Percentiles rank a stretch among this genome's conserved stretches.
Evolutionary conservation across 139 green algal species (phyloP).

Genomic region (Bryopsis sp.): DNA sequence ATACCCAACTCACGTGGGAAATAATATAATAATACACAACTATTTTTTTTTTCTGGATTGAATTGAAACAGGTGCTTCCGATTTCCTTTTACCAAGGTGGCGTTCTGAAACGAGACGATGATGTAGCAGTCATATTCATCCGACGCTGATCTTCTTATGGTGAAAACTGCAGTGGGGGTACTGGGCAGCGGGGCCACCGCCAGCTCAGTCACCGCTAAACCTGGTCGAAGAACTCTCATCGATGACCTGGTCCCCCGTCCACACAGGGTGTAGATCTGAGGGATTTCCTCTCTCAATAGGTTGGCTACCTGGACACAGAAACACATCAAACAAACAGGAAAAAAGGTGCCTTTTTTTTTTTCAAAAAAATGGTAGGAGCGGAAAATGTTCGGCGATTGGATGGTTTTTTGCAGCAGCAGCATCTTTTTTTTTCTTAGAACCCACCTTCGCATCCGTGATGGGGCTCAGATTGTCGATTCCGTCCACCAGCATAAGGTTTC

Average conservation of each 20-base stretch:
- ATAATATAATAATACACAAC: too few relatives aligned
- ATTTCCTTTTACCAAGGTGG: conserved; percentile 71
- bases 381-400: too few relatives aligned
- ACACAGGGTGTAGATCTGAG: conserved; percentile 85
- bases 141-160: conserved; percentile 42
- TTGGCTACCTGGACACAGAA: conserved; percentile 56
- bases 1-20: too few relatives aligned
- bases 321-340: conserved; percentile 17
- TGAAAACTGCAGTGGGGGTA: conserved; percentile 55
- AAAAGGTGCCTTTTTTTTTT: conserved; percentile 1
- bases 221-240: conserved; percentile 82
- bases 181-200: conserved; percentile 79
- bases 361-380: too few relatives aligned
- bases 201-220: conserved; percentile 85
- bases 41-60: too few relatives aligned
- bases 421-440: neutral
- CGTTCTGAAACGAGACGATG: conserved; percentile 93
- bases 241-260: conserved; percentile 69
- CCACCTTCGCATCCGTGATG: conserved; percentile 83
- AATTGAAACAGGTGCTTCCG: too few relatives aligned
- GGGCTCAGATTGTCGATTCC: conserved; percentile 77
- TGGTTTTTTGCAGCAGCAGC: conserved; percentile 1
- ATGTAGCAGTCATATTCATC: conserved; percentile 94
- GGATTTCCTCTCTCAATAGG: conserved; percentile 74
- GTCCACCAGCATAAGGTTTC: conserved; percentile 87